These are phyloP conservation scores for Suillus placidus DNA, from an alignment of 768 basidiomycete genomes.

Conservation along the genomic window DNA sequence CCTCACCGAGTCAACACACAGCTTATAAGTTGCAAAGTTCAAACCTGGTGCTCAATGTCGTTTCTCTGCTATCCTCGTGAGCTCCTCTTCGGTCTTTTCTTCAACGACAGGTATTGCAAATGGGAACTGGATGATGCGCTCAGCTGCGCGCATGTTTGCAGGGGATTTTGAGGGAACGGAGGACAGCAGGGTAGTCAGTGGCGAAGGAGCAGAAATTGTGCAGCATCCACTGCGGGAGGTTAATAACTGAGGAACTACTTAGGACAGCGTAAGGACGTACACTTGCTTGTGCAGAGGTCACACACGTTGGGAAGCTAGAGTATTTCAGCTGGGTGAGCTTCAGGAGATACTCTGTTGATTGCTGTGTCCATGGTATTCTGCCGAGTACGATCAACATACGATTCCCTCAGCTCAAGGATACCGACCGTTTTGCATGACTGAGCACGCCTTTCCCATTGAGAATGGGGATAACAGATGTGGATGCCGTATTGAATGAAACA, in stretches of 20 bases:
- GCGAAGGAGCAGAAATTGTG: conserved; percentile 86
- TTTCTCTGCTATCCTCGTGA: conserved; percentile 75
- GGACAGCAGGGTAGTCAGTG: conserved; percentile 67
- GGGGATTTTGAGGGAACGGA: conserved; percentile 74
- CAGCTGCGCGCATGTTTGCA: conserved; percentile 58
- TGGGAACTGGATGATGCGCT: conserved; percentile 87
- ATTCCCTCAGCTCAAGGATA: not conserved
- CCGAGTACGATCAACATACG: not conserved
- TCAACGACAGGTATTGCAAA: conserved; percentile 60
- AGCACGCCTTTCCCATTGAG: conserved; percentile 80
- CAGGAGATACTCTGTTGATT: conserved; percentile 88
- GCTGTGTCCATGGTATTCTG: conserved; percentile 92
- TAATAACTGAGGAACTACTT: not conserved
- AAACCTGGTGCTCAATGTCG: conserved; percentile 28
- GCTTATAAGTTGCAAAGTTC: not conserved
- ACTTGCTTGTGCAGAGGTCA: conserved; percentile 74
- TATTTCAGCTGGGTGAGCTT: conserved; percentile 96
- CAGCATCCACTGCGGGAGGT: conserved; percentile 76
- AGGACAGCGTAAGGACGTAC: conserved; percentile 46
- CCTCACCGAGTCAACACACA: not conserved
- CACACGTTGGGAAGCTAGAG: conserved; percentile 85
- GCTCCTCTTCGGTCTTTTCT: conserved; percentile 91
- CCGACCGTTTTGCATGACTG: conserved; percentile 84
- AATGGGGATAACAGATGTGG: conserved; percentile 89
- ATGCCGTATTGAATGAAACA: conserved; percentile 89